phyloP scores from a whole-genome alignment of 768 basidiomycete genomes.

The Exsudoporus frostii region DNA sequence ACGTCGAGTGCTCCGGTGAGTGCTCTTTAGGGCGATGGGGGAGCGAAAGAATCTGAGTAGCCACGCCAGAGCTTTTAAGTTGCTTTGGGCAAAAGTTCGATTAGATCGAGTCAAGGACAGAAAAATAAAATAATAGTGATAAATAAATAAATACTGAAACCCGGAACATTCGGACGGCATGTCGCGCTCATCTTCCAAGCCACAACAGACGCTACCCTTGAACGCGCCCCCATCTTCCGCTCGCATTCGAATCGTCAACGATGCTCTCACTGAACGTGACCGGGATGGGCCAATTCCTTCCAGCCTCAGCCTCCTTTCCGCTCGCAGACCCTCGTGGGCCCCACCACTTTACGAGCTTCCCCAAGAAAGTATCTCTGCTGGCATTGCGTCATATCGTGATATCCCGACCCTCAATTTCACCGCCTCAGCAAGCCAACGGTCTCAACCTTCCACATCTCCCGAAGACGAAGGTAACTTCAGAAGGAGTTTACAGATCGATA shows the following conservation, averaged over 20 bases:
- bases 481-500: conserved; percentile 67
- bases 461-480: conserved; percentile 62
- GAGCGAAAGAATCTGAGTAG: conserved; percentile 3
- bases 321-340: conserved; percentile 34
- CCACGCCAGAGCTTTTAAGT: conserved; percentile 3
- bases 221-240: conserved; percentile 10
- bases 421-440: conserved; percentile 6
- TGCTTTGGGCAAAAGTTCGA: not conserved
- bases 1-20: not conserved
- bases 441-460: conserved; percentile 27
- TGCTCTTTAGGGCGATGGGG: not conserved
- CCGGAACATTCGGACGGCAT: not conserved
- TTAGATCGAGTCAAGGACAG: not conserved
- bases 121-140: not conserved
- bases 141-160: not conserved
- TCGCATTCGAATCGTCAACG: conserved; percentile 21
- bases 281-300: conserved; percentile 25
- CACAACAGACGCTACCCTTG: conserved; percentile 9
- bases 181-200: conserved; percentile 29
- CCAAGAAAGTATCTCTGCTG: conserved; percentile 21
- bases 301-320: conserved; percentile 31
- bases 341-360: conserved; percentile 27
- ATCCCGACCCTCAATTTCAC: conserved; percentile 23
- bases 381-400: conserved; percentile 30
- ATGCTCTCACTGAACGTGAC: conserved; percentile 17